Base-by-base conservation (phyloP, 129 eudicot genomes). In the Pittosporum tobira region DNA sequence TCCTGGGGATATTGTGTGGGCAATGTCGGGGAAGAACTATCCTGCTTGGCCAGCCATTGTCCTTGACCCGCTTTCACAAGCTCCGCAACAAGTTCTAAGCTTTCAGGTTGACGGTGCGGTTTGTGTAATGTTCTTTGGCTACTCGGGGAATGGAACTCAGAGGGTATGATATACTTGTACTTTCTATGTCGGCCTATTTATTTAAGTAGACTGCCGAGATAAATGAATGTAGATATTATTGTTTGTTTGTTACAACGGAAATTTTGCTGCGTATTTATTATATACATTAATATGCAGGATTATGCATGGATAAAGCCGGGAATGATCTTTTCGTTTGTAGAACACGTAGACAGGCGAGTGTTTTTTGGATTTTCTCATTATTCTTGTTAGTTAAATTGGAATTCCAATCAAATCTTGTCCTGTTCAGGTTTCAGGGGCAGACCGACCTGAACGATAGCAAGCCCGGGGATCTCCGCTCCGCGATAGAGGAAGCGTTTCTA, bases 1-100 rank as follows among this genome's bases (percentile, higher is more conserved):
- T 29, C 79, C 81, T 0, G 94, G 94, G 48, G 91, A 88, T 61
- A 75, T 88, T n/a, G 94, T 88, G 16, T 88, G 96, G 96, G 96
- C 90, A 2, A 71, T 73, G 47, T 75, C 94, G 0, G 94, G 94
- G 40, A 79, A 69, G 65, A 70, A 73, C 59, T 77, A 75, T 74
- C 94, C 94, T 15, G 96, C 96, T 54, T 88, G 96, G 96, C 94
- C 96, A 3, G 96, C 94, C 1, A 88, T 88, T 42, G 96, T 88
- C 63, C 94, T 88, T 46, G 78, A 84, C 66, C 84, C 94, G 22
- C 71, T 50, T 3, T 43, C 65, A 3, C 96, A 88, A 65, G 94
- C 83, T 69, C 96, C 96, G 14, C 94, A 72, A 57, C 87, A 84
- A 77, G 94, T 88, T 73, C 70, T 78, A 37, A 80, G 81, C 23